phyloP scores from a whole-genome alignment of 192 early-diverging fungal genomes.

The Coemansia sp. region DNA sequence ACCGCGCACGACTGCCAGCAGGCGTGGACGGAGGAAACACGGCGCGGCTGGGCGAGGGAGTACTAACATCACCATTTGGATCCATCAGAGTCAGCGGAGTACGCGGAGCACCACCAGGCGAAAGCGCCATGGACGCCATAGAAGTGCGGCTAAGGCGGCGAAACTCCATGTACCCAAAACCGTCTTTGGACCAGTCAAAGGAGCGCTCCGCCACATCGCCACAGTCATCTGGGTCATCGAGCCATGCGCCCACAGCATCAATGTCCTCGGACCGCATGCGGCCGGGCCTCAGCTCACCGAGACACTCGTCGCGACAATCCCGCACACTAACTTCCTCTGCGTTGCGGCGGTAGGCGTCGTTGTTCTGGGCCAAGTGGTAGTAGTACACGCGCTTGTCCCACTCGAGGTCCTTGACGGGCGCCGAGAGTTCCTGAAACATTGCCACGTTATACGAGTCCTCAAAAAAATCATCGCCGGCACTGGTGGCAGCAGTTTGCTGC shows the following conservation, averaged over 20 bases:
- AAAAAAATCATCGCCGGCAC: too few relatives aligned
- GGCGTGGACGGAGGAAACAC: not conserved
- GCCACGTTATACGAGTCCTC: slow-evolving; percentile 18
- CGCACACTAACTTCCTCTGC: slow-evolving; percentile 17
- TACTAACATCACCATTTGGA: not conserved
- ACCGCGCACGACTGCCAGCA: not conserved
- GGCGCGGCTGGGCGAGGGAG: not conserved
- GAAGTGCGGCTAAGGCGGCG: slow-evolving; percentile 27
- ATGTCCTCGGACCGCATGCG: slow-evolving; percentile 8
- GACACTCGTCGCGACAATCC: slow-evolving; percentile 15
- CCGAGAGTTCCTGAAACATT: slow-evolving; percentile 38
- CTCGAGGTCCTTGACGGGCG: slow-evolving; percentile 33
- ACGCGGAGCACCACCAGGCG: slow-evolving; percentile 5
- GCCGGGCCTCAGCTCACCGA: not conserved
- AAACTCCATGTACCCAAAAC: slow-evolving; percentile 52
- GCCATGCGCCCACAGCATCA: slow-evolving; percentile 15
- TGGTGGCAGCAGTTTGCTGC: too few relatives aligned
- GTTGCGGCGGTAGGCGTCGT: slow-evolving; percentile 11
- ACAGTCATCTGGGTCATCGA: slow-evolving; percentile 21
- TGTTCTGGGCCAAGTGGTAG: slow-evolving; percentile 27
- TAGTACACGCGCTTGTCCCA: slow-evolving; percentile 53
- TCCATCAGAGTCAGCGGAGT: not conserved
- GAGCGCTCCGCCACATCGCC: slow-evolving; percentile 17
- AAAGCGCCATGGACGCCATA: slow-evolving; percentile 13
- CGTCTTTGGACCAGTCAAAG: slow-evolving; percentile 44